Percentiles rank a stretch among this genome's conserved stretches.
phyloP scores from a whole-genome alignment of 805 yeast genomes.

The Myxozyma mucilagina region DNA sequence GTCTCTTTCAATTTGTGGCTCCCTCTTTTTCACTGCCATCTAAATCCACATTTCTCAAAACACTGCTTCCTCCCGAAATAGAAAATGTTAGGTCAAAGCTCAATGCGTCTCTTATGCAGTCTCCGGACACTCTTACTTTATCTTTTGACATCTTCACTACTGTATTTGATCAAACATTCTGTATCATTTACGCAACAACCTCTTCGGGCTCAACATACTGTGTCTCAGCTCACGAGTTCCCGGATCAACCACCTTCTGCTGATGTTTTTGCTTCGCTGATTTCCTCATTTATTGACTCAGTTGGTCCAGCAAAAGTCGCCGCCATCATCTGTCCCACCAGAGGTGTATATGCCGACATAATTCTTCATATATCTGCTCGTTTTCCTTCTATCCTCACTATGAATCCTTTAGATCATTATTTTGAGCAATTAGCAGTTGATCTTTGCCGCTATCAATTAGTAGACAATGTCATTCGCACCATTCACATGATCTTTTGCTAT shows the following conservation, averaged over 20 bases:
- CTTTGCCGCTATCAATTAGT: conserved; percentile 16
- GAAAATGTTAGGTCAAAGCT: conserved; percentile 18
- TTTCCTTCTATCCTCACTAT: conserved; percentile 22
- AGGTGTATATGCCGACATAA: conserved; percentile 1
- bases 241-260: conserved; percentile 12
- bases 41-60: background rate
- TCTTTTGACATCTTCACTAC: conserved; percentile 27
- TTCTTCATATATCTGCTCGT: conserved; percentile 1
- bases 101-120: conserved; percentile 10
- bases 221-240: conserved; percentile 13
- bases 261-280: conserved; percentile 16
- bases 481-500: conserved; percentile 15
- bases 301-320: conserved; percentile 17
- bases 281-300: conserved; percentile 11
- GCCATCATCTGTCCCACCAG: conserved; percentile 19
- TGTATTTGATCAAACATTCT: conserved; percentile 13
- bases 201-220: conserved; percentile 22
- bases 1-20: conserved; percentile 8
- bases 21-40: conserved; percentile 24
- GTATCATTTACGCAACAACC: conserved; percentile 28
- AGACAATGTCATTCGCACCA: conserved; percentile 19
- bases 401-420: conserved; percentile 19
- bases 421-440: conserved; percentile 22
- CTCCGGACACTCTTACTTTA: conserved; percentile 18
- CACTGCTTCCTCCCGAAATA: conserved; percentile 22